Percentiles rank a stretch among this genome's conserved stretches.
Conservation (phyloP, 2,329 filamentous ascomycete species). For the Neofusicoccum kwambonambiense region DNA sequence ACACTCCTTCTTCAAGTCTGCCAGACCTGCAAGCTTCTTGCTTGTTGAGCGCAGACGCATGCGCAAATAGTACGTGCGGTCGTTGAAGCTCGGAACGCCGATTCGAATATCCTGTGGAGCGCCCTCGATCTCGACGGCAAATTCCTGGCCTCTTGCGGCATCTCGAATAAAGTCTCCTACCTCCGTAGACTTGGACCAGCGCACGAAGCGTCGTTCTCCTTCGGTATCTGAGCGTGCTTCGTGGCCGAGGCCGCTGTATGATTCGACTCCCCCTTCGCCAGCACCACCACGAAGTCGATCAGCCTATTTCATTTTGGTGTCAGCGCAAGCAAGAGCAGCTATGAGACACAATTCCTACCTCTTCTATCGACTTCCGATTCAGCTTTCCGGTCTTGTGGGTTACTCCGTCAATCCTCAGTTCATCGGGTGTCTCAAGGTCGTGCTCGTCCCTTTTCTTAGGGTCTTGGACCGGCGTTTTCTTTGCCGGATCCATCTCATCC, state of each 20-base stretch:
- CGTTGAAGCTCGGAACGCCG: slow-evolving; percentile 81
- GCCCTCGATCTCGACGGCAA: slow-evolving; percentile 79
- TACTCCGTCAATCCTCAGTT: slow-evolving; percentile 52
- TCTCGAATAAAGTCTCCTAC: slow-evolving; percentile 94
- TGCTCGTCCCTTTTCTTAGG: slow-evolving; percentile 30
- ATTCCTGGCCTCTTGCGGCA: slow-evolving; percentile 79
- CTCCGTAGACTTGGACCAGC: slow-evolving; percentile 86
- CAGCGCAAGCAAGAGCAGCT: not conserved
- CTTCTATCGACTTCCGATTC: slow-evolving; percentile 21
- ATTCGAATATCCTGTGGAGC: slow-evolving; percentile 67
- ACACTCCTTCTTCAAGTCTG: slow-evolving; percentile 76
- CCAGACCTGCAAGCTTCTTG: slow-evolving; percentile 64
- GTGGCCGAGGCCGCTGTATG: slow-evolving; percentile 68
- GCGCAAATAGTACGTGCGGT: slow-evolving; percentile 86
- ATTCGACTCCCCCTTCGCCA: slow-evolving; percentile 62
- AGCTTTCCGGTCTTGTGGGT: slow-evolving; percentile 46
- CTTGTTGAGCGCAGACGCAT: slow-evolving; percentile 72
- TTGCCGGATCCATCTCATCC: slow-evolving; percentile 46
- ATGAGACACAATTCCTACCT: not conserved
- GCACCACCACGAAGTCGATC: slow-evolving; percentile 46
- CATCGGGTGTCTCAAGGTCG: slow-evolving; percentile 47
- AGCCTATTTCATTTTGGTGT: slow-evolving; percentile 32
- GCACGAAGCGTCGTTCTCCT: slow-evolving; percentile 67
- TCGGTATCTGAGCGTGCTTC: slow-evolving; percentile 46
- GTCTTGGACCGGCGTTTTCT: slow-evolving; percentile 30